phyloP scores from a whole-genome alignment of 345 rosid species.

The Dipteronia dyeriana region DNA sequence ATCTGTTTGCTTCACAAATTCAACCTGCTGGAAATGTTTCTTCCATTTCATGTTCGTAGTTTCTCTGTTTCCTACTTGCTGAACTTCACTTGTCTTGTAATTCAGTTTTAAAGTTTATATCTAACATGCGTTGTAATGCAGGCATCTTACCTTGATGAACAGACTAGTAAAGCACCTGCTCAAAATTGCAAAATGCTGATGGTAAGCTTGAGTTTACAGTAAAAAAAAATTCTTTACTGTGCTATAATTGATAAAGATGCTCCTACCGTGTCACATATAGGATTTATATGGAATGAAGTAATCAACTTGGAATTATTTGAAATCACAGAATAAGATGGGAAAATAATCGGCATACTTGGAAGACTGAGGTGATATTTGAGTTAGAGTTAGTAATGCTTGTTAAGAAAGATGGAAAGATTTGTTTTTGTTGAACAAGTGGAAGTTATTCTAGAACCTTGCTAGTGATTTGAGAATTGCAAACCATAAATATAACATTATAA shows the following conservation, averaged over 20 bases:
- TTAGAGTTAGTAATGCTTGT: background rate
- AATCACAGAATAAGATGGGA: slow-evolving; percentile 1
- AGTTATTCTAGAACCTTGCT: background rate
- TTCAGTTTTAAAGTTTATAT: slow-evolving; percentile 1
- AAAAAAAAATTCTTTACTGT: background rate
- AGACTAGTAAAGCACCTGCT: slow-evolving; percentile 37
- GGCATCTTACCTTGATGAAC: slow-evolving; percentile 74
- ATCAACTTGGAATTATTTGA: slow-evolving; percentile 2
- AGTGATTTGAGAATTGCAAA: background rate
- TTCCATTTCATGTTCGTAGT: slow-evolving; percentile 76
- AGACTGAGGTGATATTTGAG: background rate
- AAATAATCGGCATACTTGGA: background rate
- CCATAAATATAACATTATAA: background rate
- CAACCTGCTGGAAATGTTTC: slow-evolving; percentile 66
- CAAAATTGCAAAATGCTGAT: slow-evolving; percentile 59
- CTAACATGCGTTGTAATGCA: slow-evolving; percentile 42
- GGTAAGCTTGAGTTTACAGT: slow-evolving; percentile 47
- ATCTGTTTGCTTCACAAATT: slow-evolving; percentile 74
- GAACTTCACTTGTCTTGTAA: background rate
- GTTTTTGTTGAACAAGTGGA: background rate
- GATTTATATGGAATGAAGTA: slow-evolving; percentile 3
- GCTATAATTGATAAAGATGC: background rate
- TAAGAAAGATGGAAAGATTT: background rate
- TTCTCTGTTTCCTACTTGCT: slow-evolving; percentile 20
- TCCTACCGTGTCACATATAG: background rate